phyloP scores from a whole-genome alignment of 2,329 filamentous ascomycete genomes.

The Chrysosporium keratinophilum region DNA sequence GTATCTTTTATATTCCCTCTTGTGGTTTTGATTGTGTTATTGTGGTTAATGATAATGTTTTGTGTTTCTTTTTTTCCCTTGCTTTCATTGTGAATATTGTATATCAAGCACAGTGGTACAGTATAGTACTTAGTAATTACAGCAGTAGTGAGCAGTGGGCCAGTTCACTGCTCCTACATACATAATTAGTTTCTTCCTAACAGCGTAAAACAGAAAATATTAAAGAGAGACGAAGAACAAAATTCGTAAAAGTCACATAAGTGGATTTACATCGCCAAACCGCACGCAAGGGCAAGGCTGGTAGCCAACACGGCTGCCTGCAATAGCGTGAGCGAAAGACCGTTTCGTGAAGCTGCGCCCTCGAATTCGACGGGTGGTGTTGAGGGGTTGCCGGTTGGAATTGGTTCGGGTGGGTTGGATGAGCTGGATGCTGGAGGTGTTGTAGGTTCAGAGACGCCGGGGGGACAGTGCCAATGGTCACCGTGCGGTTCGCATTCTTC shows the following conservation, averaged over 20 bases:
- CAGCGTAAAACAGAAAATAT: background rate
- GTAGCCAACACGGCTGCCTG: background rate
- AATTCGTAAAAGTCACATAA: too few species aligned
- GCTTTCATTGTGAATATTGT: too few species aligned
- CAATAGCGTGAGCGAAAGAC: background rate
- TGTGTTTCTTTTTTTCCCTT: background rate
- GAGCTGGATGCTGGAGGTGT: constrained; percentile 1
- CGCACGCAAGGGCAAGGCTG: background rate
- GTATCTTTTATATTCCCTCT: background rate
- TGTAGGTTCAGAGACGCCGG: constrained; percentile 1
- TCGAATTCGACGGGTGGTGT: background rate
- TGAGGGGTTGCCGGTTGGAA: background rate
- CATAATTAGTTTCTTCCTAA: background rate
- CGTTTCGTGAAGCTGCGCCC: background rate
- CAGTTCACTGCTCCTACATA: background rate
- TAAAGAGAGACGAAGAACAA: too few species aligned
- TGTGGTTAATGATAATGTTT: background rate
- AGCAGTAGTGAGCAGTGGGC: too few species aligned
- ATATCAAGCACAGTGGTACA: too few species aligned
- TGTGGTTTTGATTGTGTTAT: background rate
- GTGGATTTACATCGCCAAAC: background rate
- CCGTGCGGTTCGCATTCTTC: background rate
- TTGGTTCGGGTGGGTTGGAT: background rate
- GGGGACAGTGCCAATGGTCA: constrained; percentile 6
- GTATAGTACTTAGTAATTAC: background rate